Conservation (phyloP, 768 basidiomycete species). For the Sutorius australiensis region DNA sequence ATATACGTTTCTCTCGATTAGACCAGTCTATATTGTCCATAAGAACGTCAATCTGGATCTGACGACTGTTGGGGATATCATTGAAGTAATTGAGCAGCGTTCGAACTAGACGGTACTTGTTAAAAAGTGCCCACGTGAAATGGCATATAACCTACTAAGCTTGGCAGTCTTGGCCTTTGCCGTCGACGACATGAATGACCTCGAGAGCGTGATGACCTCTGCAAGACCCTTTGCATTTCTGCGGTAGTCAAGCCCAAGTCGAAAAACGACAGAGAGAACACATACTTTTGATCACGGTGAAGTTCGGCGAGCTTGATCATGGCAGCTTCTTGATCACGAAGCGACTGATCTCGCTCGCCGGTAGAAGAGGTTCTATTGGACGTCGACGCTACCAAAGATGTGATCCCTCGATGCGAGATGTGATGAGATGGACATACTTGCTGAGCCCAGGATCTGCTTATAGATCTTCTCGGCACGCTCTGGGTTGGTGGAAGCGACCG, state of each 20-base stretch:
- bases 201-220: constrained; percentile 77
- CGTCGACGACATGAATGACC: constrained; percentile 87
- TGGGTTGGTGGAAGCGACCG: constrained; percentile 44
- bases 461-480: constrained; percentile 70
- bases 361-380: constrained; percentile 34
- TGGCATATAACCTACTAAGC: constrained; percentile 53
- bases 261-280: constrained; percentile 4
- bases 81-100: constrained; percentile 90
- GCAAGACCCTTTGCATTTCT: constrained; percentile 86
- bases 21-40: constrained; percentile 93
- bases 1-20: constrained; percentile 86
- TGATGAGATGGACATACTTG: constrained; percentile 25
- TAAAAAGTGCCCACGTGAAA: background rate
- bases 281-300: constrained; percentile 81
- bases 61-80: constrained; percentile 67
- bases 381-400: constrained; percentile 22
- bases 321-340: constrained; percentile 82
- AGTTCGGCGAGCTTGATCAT: constrained; percentile 83
- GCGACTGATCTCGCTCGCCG: constrained; percentile 49
- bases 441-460: constrained; percentile 55
- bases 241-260: constrained; percentile 1
- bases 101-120: constrained; percentile 54
- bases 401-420: background rate
- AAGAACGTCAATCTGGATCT: constrained; percentile 80
- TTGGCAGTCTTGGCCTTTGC: constrained; percentile 98